Evolutionary conservation across 139 green algal species (phyloP), one percentile per base, ranked within the genome.

Genomic region (Spirogloea muscicola): DNA sequence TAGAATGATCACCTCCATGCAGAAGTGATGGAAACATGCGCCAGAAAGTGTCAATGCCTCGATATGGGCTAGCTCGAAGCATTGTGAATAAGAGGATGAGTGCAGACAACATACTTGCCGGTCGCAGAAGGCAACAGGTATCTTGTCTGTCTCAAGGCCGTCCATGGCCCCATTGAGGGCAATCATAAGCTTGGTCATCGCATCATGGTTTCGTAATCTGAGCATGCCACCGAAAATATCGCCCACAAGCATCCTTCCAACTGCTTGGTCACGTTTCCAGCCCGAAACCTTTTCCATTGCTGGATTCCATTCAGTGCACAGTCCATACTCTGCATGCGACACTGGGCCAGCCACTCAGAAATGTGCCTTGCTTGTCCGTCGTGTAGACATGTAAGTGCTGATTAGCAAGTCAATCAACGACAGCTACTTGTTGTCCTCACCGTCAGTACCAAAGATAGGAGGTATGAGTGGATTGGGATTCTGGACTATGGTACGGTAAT

Each of bases 371-470:
- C n/a, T n/a, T n/a, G n/a, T n/a, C n/a, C n/a, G n/a, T n/a, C n/a
- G n/a, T n/a, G n/a, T n/a, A n/a, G n/a, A n/a, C n/a, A n/a, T n/a
- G n/a, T n/a, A n/a, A n/a, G n/a, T n/a, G n/a, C n/a, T n/a, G n/a
- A n/a, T n/a, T n/a, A n/a, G n/a, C n/a, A n/a, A n/a, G n/a, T n/a
- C n/a, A n/a, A n/a, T n/a, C n/a, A n/a, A n/a, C n/a, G n/a, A n/a
- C n/a, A n/a, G n/a, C n/a, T n/a, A n/a, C n/a, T n/a, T n/a, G 44
- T 13, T 25, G 13, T 43, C 42, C 41, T 29, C 33, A 43, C 65
- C 64, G 38, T 79, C 71, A 7, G 58, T 67, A 42, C 58, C 62
- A 25, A 79, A 79, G 43, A 79, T 79, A 13, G 71, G 71, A 16
- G 71, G 71, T 39, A 79, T 79, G 71, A 79, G 60, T 2, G 71